These are phyloP conservation scores for Aspergillus transmontanensis DNA, from an alignment of 2,329 filamentous ascomycete genomes.

Conservation along the genomic window DNA sequence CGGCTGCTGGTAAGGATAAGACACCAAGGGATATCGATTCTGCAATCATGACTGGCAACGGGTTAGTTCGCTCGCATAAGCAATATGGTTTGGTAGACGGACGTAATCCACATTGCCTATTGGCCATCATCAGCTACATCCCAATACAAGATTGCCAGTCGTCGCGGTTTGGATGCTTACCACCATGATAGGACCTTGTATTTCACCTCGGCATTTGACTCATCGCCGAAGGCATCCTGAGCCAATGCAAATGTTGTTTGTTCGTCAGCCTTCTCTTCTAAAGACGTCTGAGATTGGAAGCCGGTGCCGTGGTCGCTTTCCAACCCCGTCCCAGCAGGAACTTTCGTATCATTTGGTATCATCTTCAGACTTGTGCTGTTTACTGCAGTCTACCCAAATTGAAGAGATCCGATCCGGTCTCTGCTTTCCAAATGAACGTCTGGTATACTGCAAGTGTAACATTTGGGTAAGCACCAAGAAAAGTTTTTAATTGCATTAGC, in stretches of 20 bases:
- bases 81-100: conserved; percentile 2
- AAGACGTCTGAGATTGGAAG: not conserved
- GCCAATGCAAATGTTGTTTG: not conserved
- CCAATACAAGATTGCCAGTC: not conserved
- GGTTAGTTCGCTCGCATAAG: not conserved
- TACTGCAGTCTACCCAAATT: not conserved
- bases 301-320: not conserved
- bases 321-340: not conserved
- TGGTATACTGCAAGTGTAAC: not conserved
- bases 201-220: conserved; percentile 42
- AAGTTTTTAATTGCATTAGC: not conserved
- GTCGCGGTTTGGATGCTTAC: conserved; percentile 8
- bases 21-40: not conserved
- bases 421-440: not conserved
- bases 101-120: conserved; percentile 42
- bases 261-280: not conserved
- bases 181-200: conserved; percentile 52
- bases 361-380: not conserved
- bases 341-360: not conserved
- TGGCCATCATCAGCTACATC: conserved; percentile 37
- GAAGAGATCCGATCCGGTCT: not conserved
- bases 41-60: not conserved
- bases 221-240: conserved; percentile 35
- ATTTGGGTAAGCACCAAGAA: not conserved
- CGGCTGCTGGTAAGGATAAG: not conserved